phyloP scores from a whole-genome alignment of 768 basidiomycete species.

The Bullera alba region DNA sequence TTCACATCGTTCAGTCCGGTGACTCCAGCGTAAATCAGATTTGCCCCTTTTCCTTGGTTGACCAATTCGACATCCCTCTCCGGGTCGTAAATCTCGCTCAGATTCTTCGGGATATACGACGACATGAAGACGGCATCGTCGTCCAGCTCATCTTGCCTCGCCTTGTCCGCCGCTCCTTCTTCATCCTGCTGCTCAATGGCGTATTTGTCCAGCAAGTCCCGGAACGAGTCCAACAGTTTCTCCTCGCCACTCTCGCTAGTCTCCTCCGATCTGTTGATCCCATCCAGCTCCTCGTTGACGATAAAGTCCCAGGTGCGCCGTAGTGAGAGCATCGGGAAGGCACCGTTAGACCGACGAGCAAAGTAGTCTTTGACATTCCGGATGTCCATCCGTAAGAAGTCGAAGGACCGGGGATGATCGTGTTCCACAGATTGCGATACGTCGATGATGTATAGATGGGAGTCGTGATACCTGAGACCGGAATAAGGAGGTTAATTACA shows the following conservation, averaged over 20 bases:
- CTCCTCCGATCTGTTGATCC: conserved; percentile 22
- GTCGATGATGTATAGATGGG: conserved; percentile 86
- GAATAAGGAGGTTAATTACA: not conserved
- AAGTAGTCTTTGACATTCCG: conserved; percentile 93
- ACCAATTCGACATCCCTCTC: conserved; percentile 81
- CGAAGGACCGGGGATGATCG: conserved; percentile 91
- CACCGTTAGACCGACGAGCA: conserved; percentile 52
- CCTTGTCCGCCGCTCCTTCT: conserved; percentile 20
- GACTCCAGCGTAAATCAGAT: conserved; percentile 78
- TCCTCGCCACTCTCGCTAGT: conserved; percentile 21
- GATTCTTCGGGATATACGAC: conserved; percentile 84
- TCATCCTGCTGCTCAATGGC: conserved; percentile 12
- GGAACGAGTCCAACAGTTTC: too few species aligned
- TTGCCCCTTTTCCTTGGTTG: conserved; percentile 60
- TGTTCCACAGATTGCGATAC: conserved; percentile 98
- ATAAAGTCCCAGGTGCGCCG: conserved; percentile 83
- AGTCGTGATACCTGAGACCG: conserved; percentile 46
- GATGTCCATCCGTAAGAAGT: conserved; percentile 87
- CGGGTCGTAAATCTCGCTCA: conserved; percentile 90
- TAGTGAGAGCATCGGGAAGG: conserved; percentile 69
- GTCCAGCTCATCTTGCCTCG: conserved; percentile 6
- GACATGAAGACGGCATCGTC: conserved; percentile 85
- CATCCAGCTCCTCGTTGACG: conserved; percentile 51
- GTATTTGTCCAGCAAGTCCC: conserved; percentile 20
- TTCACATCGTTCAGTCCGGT: conserved; percentile 58